Evolutionary conservation across 208 protist genomes (phyloP).

Genomic region (Crithidia thermophila): DNA sequence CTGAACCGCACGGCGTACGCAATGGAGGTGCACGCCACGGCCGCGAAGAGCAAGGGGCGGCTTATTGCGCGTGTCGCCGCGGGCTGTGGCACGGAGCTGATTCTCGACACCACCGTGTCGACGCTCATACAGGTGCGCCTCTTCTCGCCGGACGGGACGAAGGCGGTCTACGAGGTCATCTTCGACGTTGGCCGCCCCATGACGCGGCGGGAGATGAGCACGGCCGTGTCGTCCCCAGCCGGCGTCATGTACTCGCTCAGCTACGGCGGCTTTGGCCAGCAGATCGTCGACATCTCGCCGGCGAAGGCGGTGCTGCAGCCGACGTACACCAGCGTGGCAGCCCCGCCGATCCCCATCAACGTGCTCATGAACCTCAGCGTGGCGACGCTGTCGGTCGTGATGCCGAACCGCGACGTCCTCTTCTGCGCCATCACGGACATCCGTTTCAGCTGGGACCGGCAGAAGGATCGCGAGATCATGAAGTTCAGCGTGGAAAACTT

Average conservation of each 20-base stretch:
- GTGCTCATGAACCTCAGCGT: conserved; percentile 63
- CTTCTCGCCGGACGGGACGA: conserved; percentile 5
- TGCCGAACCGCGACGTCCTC: conserved; percentile 62
- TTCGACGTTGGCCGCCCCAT: conserved; percentile 44
- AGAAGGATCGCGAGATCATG: conserved; percentile 46
- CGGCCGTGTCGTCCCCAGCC: conserved; percentile 16
- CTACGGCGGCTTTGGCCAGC: conserved; percentile 64
- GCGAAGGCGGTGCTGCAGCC: conserved; percentile 19
- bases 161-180: conserved; percentile 14
- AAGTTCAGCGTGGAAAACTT: conserved; percentile 81
- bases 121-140: conserved; percentile 39
- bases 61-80: conserved; percentile 54
- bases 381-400: conserved; percentile 71
- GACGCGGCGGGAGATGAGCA: conserved; percentile 27
- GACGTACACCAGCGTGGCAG: conserved; percentile 21
- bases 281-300: conserved; percentile 55
- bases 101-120: conserved; percentile 51
- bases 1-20: conserved; percentile 70
- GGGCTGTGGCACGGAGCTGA: conserved; percentile 54
- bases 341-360: conserved; percentile 53
- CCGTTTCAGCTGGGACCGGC: conserved; percentile 61
- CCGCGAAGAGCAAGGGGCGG: conserved; percentile 42
- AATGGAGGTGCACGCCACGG: conserved; percentile 57
- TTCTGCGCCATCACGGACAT: conserved; percentile 73
- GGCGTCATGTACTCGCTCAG: conserved; percentile 51